These are phyloP conservation scores for Globisporangium radiosum DNA, from an alignment of 352 stramenopile genomes.

Conservation along the genomic window DNA sequence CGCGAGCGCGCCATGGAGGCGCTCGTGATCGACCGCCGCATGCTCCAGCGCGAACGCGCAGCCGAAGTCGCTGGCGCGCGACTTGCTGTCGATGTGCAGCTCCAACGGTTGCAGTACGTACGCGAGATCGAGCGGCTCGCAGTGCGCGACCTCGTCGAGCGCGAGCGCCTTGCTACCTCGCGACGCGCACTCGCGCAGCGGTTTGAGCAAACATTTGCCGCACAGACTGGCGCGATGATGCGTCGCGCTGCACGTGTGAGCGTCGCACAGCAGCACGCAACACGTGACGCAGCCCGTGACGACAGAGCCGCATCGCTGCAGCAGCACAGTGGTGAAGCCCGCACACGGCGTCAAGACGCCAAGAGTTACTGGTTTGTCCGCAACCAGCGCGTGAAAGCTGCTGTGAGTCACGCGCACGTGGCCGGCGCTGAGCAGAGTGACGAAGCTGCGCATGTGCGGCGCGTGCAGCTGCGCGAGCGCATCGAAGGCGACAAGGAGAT, in stretches of 20 bases:
- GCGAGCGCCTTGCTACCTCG: slow-evolving; percentile 34
- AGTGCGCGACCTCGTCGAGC: slow-evolving; percentile 33
- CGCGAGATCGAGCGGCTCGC: slow-evolving; percentile 41
- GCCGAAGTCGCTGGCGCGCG: slow-evolving; percentile 49
- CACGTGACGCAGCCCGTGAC: slow-evolving; percentile 24
- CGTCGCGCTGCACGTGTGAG: slow-evolving; percentile 37
- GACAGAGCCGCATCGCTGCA: slow-evolving; percentile 19
- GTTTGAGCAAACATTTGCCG: slow-evolving; percentile 48
- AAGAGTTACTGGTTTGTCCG: slow-evolving; percentile 66
- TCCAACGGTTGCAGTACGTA: slow-evolving; percentile 58
- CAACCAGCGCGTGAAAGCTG: slow-evolving; percentile 43
- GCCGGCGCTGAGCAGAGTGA: slow-evolving; percentile 13
- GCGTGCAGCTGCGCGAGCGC: slow-evolving; percentile 24
- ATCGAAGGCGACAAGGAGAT: slow-evolving; percentile 67
- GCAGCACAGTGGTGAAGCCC: slow-evolving; percentile 27
- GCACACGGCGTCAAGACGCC: slow-evolving; percentile 37
- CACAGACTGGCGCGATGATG: slow-evolving; percentile 64
- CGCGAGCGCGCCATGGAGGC: slow-evolving; percentile 56
- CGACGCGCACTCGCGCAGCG: slow-evolving; percentile 35
- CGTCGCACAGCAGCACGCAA: slow-evolving; percentile 26
- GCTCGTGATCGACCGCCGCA: slow-evolving; percentile 58
- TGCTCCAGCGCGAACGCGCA: slow-evolving; percentile 53
- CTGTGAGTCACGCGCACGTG: slow-evolving; percentile 11
- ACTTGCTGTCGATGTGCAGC: slow-evolving; percentile 61
- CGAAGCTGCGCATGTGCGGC: slow-evolving; percentile 15